Evolutionary conservation across 139 green algal genomes (phyloP).

Genomic region (Chlorella sp.): DNA sequence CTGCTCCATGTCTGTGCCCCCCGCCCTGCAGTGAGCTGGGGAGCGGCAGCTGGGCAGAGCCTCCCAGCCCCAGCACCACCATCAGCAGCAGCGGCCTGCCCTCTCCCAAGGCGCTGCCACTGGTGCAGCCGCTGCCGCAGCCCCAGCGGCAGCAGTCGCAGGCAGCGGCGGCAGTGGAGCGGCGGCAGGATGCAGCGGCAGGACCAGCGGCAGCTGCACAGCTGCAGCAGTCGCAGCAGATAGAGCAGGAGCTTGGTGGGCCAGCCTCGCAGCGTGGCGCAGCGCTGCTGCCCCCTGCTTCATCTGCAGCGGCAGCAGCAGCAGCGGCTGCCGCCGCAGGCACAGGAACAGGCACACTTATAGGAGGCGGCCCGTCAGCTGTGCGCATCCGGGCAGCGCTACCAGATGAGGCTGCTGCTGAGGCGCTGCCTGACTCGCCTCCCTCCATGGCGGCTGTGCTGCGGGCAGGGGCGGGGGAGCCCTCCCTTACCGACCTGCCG

Average conservation of each 20-base stretch:
- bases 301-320: neutral
- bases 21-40: neutral
- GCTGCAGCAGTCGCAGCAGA: too few species aligned
- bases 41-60: conserved; percentile 5
- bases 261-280: too few species aligned
- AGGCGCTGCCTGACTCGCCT: neutral
- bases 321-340: too few species aligned
- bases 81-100: neutral
- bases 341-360: neutral
- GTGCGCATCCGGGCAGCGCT: too few species aligned
- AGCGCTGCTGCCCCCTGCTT: too few species aligned
- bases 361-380: neutral
- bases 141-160: neutral
- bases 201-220: too few species aligned
- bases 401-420: neutral
- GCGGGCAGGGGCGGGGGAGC: neutral
- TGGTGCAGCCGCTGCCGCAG: neutral
- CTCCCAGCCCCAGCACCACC: neutral
- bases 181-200: neutral
- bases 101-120: neutral
- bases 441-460: conserved; percentile 10
- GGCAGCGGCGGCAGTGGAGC: too few species aligned
- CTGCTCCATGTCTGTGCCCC: too few species aligned
- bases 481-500: neutral
- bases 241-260: too few species aligned